A percentile compares a stretch with the other conserved stretches of the same genome.
Conservation (phyloP, 192 early-diverging fungal species). For the Coemansia sp. region DNA sequence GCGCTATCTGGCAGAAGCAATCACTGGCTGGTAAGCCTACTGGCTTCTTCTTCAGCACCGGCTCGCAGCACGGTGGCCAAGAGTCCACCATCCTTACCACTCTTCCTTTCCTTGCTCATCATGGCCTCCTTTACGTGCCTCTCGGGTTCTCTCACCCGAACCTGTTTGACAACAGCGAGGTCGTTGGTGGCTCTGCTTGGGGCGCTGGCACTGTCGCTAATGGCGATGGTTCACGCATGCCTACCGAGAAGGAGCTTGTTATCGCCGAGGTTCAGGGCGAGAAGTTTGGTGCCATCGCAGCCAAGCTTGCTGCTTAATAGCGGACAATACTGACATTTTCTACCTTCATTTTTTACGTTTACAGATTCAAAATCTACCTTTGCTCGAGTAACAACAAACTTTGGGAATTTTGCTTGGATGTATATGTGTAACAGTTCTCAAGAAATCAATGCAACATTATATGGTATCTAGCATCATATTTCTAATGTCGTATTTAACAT, state of each 20-base stretch:
- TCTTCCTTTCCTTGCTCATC: slow-evolving; percentile 70
- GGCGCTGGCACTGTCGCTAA: slow-evolving; percentile 68
- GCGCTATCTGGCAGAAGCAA: slow-evolving; percentile 56
- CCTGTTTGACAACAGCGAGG: slow-evolving; percentile 61
- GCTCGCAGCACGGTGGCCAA: slow-evolving; percentile 77
- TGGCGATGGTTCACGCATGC: slow-evolving; percentile 67
- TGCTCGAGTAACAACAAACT: neutral
- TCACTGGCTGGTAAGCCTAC: slow-evolving; percentile 71
- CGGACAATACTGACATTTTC: neutral
- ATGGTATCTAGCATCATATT: no score
- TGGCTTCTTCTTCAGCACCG: slow-evolving; percentile 74
- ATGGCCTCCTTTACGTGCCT: slow-evolving; percentile 79
- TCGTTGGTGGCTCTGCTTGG: slow-evolving; percentile 68
- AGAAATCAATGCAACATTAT: no score
- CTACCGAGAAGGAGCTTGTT: slow-evolving; percentile 65
- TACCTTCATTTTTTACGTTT: neutral
- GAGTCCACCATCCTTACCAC: slow-evolving; percentile 70
- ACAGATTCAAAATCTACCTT: neutral
- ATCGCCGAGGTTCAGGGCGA: slow-evolving; percentile 63
- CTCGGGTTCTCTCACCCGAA: slow-evolving; percentile 59
- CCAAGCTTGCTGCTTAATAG: slow-evolving; percentile 46
- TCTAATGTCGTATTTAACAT: no score
- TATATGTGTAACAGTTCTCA: no score
- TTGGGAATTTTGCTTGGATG: neutral
- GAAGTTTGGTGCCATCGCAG: slow-evolving; percentile 56